A percentile compares a stretch with the other conserved stretches of the same genome.
These are phyloP conservation scores for Clathrospora elynae DNA, from an alignment of 2,329 filamentous ascomycete species.

Conservation along the genomic window DNA sequence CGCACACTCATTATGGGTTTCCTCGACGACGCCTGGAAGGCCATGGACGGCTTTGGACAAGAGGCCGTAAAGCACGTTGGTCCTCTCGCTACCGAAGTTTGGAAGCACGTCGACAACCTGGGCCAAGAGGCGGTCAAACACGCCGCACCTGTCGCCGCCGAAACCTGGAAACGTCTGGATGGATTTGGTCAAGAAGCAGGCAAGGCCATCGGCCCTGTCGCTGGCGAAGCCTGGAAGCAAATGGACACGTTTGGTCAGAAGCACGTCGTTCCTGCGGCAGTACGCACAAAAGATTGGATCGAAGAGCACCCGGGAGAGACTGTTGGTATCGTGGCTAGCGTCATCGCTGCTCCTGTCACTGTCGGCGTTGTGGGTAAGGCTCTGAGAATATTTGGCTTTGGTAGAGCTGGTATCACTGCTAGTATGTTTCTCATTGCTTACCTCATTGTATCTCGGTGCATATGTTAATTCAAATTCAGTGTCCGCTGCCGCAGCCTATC, in stretches of 20 bases:
- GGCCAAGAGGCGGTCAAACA: conserved; percentile 10
- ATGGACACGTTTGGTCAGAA: conserved; percentile 5
- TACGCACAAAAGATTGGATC: conserved; percentile 15
- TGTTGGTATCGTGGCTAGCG: conserved; percentile 10
- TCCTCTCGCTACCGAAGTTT: not conserved
- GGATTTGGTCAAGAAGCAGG: conserved; percentile 9
- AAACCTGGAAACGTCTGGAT: conserved; percentile 11
- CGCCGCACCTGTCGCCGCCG: conserved; percentile 4
- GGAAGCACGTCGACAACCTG: conserved; percentile 3
- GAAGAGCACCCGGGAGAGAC: conserved; percentile 14
- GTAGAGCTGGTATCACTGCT: conserved; percentile 15
- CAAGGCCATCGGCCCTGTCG: conserved; percentile 1
- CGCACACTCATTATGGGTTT: conserved; percentile 8
- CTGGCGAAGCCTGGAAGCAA: conserved; percentile 6
- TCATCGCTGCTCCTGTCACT: conserved; percentile 12
- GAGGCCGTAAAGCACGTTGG: conserved; percentile 7
- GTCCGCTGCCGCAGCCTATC: conserved; percentile 18
- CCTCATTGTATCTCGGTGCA: not conserved
- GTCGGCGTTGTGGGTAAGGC: conserved; percentile 4
- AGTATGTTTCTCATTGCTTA: conserved; percentile 10
- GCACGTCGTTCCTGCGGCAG: conserved; percentile 3
- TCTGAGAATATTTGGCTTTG: conserved; percentile 17
- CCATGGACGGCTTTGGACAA: conserved; percentile 5
- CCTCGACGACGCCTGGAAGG: conserved; percentile 8
- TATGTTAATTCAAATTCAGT: conserved; percentile 6